Evolutionary conservation across 768 basidiomycete genomes (phyloP), one percentile per base, ranked within the genome.

Genomic region (Suillus sp.): DNA sequence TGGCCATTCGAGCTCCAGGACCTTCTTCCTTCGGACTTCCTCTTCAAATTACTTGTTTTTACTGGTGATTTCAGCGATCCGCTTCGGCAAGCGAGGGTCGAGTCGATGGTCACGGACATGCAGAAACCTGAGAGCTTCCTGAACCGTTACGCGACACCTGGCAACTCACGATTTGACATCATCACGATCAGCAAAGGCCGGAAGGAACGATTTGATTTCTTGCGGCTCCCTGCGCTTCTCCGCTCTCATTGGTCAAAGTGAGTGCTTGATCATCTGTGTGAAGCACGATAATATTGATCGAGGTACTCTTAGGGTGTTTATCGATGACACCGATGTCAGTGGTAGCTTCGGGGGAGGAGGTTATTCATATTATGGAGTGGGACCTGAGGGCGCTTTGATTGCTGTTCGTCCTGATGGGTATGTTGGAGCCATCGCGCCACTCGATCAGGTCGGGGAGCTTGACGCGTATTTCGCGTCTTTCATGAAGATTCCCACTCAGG

Each of bases 391-490:
- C 18, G 71, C 67, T 6, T 57, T 76, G 16, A 68, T 73, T 40
- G 70, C 71, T 2, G 75, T 75, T 37, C 73, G 75, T 20, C 73
- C 73, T 14, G 75, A 74, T 37, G 89, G 89, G 14, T 89, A 89
- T 62, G 81, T 91, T 37, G 86, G 84, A 4, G 79, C 77, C 66
- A 76, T 90, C 37, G 79, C 79, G 1, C 82, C 87, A 0, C 73
- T 90, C 45, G 69, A 78, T 35, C 66, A 79, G 6, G 59, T 69
- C 27, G 69, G 73, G 16, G 69, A 66, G 1, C 59, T 90, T 43
- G 71, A 79, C 32, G 40, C 48, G 1, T 90, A 89, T 71, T 86
- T 90, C 62, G 66, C 72, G 0, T 65, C 65, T 4, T 87, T 88
- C 60, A 68, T 48, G 47, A 48, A 48, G 47, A 48, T 25, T 48